Conservation (phyloP, 495 filamentous ascomycete species). For the Aspergillus sclerotioniger region DNA sequence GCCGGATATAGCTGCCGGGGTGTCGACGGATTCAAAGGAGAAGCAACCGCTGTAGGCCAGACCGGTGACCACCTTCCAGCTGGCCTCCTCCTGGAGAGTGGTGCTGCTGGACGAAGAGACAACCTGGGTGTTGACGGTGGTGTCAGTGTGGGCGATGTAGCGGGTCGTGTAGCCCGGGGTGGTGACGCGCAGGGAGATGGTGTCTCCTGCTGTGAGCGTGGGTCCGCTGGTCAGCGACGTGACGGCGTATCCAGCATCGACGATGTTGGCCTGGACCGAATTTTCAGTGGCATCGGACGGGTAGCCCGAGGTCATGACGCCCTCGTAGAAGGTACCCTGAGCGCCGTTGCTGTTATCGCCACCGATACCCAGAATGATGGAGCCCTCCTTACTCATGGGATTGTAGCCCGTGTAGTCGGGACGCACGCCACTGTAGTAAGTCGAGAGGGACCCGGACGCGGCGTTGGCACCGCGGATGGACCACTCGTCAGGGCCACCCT, state of each 20-base stretch:
- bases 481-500: constrained; percentile 52
- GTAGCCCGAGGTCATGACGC: constrained; percentile 58
- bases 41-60: constrained; percentile 52
- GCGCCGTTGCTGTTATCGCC: constrained; percentile 55
- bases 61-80: constrained; percentile 53
- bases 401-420: constrained; percentile 51
- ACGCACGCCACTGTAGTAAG: constrained; percentile 52
- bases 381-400: constrained; percentile 60
- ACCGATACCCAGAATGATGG: constrained; percentile 59
- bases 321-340: constrained; percentile 62
- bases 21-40: constrained; percentile 57
- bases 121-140: constrained; percentile 49
- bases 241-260: constrained; percentile 52
- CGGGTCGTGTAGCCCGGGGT: constrained; percentile 49
- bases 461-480: constrained; percentile 54
- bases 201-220: constrained; percentile 45
- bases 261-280: constrained; percentile 56
- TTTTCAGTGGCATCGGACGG: constrained; percentile 55
- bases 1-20: constrained; percentile 53
- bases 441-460: constrained; percentile 52
- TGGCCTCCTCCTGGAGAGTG: constrained; percentile 47
- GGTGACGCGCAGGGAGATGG: constrained; percentile 50
- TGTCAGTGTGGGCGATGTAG: constrained; percentile 50
- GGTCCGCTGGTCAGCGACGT: constrained; percentile 47
- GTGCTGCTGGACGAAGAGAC: constrained; percentile 50